Conservation (phyloP, 2,329 filamentous ascomycete genomes). For the Cercospora zeae-maydis region DNA sequence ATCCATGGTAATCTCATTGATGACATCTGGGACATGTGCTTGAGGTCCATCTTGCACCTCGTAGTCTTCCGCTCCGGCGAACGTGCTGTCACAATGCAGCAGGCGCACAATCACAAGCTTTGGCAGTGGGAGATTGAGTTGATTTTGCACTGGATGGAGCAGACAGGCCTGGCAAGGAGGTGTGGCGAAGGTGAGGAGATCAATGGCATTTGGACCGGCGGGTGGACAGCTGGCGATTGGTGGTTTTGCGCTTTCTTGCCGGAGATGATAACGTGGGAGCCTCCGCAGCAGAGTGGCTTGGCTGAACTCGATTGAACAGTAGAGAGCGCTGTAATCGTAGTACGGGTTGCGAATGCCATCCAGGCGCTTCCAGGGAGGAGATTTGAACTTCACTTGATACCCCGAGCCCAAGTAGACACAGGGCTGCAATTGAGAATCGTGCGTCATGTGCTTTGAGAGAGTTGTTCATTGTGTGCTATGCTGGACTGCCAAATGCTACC, state of each 20-base stretch:
- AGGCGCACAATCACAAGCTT: conserved; percentile 55
- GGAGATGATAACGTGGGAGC: conserved; percentile 28
- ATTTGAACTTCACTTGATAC: conserved; percentile 4
- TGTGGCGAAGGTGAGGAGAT: conserved; percentile 40
- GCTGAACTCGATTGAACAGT: neutral
- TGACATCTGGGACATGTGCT: conserved; percentile 61
- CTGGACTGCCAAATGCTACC: neutral
- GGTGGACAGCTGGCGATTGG: conserved; percentile 56
- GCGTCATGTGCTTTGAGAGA: neutral
- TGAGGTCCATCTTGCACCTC: conserved; percentile 60
- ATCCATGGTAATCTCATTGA: conserved; percentile 60
- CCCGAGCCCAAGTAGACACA: neutral
- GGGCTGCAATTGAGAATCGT: neutral
- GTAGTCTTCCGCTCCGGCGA: conserved; percentile 61
- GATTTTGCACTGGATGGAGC: conserved; percentile 57
- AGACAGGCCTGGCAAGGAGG: conserved; percentile 51
- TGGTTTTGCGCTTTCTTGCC: conserved; percentile 58
- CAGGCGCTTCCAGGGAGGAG: neutral
- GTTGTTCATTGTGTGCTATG: neutral
- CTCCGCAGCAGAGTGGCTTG: conserved; percentile 11
- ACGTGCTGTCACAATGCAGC: conserved; percentile 51
- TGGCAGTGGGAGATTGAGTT: conserved; percentile 62
- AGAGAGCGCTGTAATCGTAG: neutral
- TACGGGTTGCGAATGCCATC: neutral
- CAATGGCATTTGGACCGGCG: conserved; percentile 31